A percentile compares a stretch with the other conserved stretches of the same genome.
phyloP scores from a whole-genome alignment of 495 filamentous ascomycete species.

The Lophiostoma macrostomum region DNA sequence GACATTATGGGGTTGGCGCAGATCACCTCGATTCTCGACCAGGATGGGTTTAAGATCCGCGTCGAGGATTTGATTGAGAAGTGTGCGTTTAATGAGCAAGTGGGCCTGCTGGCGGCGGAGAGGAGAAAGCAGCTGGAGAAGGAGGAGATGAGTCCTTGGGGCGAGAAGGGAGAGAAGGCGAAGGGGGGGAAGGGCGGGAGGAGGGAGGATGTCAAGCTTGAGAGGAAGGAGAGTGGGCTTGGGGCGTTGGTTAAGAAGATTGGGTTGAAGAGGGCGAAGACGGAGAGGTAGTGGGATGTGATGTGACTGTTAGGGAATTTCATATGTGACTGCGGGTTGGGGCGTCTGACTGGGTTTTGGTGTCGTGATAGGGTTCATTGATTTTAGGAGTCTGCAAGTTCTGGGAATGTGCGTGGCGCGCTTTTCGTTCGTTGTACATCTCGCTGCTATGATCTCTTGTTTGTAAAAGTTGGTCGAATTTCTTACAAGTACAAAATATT shows the following conservation, averaged over 20 bases:
- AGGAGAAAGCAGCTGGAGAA: slow-evolving; percentile 19
- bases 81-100: slow-evolving; percentile 50
- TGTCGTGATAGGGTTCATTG: too few relatives aligned
- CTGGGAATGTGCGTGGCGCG: too few relatives aligned
- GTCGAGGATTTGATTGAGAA: slow-evolving; percentile 53
- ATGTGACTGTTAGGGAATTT: too few relatives aligned
- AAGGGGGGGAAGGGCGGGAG: not conserved
- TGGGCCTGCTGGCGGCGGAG: slow-evolving; percentile 42
- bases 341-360: too few relatives aligned
- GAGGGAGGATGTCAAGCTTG: not conserved
- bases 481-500: too few relatives aligned
- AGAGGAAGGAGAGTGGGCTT: slow-evolving; percentile 5
- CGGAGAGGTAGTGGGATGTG: not conserved
- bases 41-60: slow-evolving; percentile 50
- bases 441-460: too few relatives aligned
- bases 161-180: slow-evolving; percentile 19
- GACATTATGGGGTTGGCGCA: slow-evolving; percentile 54
- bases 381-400: too few relatives aligned
- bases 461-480: too few relatives aligned
- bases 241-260: slow-evolving; percentile 10
- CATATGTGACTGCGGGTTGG: too few relatives aligned
- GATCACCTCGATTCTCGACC: slow-evolving; percentile 47
- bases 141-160: slow-evolving; percentile 24
- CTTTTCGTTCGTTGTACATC: too few relatives aligned
- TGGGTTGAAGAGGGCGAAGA: slow-evolving; percentile 7